Base-by-base conservation (phyloP, 169 alveolate genomes). In the Plasmodium reichenowi region DNA sequence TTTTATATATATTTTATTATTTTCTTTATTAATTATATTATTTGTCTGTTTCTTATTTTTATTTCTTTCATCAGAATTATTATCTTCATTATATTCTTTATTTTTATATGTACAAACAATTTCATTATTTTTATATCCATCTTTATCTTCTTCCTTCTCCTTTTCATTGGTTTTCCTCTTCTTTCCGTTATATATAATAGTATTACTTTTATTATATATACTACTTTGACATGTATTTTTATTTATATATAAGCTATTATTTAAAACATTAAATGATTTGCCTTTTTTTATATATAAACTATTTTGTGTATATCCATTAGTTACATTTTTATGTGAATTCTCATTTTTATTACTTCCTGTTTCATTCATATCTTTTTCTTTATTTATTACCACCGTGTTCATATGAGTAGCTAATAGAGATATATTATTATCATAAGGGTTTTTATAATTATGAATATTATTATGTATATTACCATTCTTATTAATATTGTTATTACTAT, bases 131-230 rank as follows among this genome's bases (percentile, higher is more conserved):
- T 17, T 56, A 56, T 8, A 15, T 17, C 22, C 15, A 2, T 13
- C 22, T 56, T 13, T 56, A 15, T 56, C n/a, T 12, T 56, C 64
- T 8, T 38, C 47, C 47, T 15, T 56, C 8, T 17, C 17, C 15
- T 56, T 67, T 32, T 67, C 59, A 24, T 67, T 32, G 0, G 3
- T 10, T 29, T 67, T 56, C 72, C 72, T 15, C 87, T 29, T 29
- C 15, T 59, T 63, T 7, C 20, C 22, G 22, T 45, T 52, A n/a
- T 45, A 22, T 58, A 20, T 5, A 47, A n/a, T 10, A 38, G 91
- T 83, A 63, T 58, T 83, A 59, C 83, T 68, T 68, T 72, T 29
- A 59, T 45, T 52, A 52, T 72, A 72, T 5, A 60, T 22, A 52
- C 76, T 86, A 60, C 50, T 71, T 50, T 59, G 71, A 47, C 24